Evolutionary conservation across 257 asterid genomes (phyloP), one percentile per base, ranked within the genome.

Genomic region (Gentiana macrophylla): DNA sequence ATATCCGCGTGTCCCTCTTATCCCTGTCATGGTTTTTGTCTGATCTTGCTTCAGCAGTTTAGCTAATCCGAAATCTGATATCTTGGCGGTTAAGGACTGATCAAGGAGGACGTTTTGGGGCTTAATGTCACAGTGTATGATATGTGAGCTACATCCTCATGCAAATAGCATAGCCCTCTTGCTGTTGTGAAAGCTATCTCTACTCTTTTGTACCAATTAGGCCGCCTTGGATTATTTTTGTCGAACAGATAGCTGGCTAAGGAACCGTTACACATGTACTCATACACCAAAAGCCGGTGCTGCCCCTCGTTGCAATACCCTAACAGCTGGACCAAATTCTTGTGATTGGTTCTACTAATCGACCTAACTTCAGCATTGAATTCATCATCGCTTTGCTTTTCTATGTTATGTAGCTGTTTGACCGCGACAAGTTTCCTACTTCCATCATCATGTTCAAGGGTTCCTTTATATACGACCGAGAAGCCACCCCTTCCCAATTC

Each of bases 111-210:
- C 74, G 36, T 83, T 83, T 5, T 78, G 81, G 0, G 87, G 93
- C 66, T 83, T 83, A 49, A 80, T 82, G 34, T 84, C 89, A 11
- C 89, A 76, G 37, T 84, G 94, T 45, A 84, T 79, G 43, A 84
- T 79, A 79, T 79, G 77, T 38, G 77, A 80, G 0, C 75, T 62
- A 52, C 89, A 84, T 67, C 89, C 8, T 84, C 84, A 59, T 81
- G 86, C 37, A 84, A 72, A 53, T 80, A 84, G 1, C 81, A 79
- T 50, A 84, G 50, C 1, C 86, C 89, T 49, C 72, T 74, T 11
- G 89, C 84, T 0, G 79, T 76, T 12, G 84, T 86, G 9, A 77
- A 58, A 32, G 79, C 84, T 5, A 84, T 82, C 0, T 67, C 64
- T 38, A 71, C 69, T 54, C 82, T 66, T 15, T 67, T 75, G 9